Conservation (phyloP, 768 basidiomycete species). For the Amanita subjunquillea region DNA sequence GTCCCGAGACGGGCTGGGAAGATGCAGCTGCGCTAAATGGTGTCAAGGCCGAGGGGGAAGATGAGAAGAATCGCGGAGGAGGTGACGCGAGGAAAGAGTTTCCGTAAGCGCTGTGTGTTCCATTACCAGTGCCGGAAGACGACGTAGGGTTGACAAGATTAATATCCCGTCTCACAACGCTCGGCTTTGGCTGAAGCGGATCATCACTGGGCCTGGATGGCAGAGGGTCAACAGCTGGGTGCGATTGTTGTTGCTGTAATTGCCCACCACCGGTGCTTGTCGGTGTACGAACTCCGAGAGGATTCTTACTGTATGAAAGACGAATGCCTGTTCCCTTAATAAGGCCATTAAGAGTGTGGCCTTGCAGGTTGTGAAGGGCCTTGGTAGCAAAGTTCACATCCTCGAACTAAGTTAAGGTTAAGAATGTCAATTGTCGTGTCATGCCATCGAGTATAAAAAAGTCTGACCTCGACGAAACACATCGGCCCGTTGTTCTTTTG, state of each 20-base stretch:
- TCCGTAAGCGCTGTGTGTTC: constrained; percentile 11
- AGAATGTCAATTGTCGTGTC: constrained; percentile 25
- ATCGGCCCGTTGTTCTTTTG: constrained; percentile 97
- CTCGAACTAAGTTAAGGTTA: constrained; percentile 54
- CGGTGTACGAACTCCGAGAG: constrained; percentile 83
- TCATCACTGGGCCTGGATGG: constrained; percentile 9
- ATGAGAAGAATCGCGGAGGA: constrained; percentile 34
- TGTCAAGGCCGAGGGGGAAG: constrained; percentile 20
- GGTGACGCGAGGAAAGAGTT: constrained; percentile 30
- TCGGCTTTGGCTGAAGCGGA: constrained; percentile 11
- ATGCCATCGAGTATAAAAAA: constrained; percentile 36
- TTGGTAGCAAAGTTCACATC: constrained; percentile 77
- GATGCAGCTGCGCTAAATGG: constrained; percentile 16
- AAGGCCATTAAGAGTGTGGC: constrained; percentile 80
- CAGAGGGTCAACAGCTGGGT: constrained; percentile 8
- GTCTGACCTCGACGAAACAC: constrained; percentile 92
- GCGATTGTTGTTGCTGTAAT: constrained; percentile 22
- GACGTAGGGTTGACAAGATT: constrained; percentile 11
- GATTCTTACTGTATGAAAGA: constrained; percentile 96
- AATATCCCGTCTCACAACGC: constrained; percentile 10
- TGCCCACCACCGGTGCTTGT: constrained; percentile 41
- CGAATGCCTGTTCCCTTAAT: constrained; percentile 96
- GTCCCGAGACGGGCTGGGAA: constrained; percentile 20
- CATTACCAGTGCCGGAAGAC: constrained; percentile 11
- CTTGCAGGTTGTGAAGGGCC: constrained; percentile 86